These are phyloP conservation scores for Phytophthora pistaciae DNA, from an alignment of 352 stramenopile species.

Conservation along the genomic window DNA sequence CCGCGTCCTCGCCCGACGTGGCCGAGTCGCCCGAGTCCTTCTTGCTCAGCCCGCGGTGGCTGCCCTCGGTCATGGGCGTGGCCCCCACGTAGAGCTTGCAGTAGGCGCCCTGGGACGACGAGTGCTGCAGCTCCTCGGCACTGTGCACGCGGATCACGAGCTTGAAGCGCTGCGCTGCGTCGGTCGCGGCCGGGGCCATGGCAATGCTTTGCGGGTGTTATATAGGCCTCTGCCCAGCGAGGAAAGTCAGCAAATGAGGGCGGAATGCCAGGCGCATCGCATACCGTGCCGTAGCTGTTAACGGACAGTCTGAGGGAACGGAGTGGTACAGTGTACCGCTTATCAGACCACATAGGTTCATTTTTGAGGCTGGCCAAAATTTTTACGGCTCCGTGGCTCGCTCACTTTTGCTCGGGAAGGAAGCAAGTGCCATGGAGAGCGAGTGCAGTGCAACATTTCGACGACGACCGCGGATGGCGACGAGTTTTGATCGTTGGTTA, in stretches of 20 bases:
- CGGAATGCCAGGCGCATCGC: conserved; percentile 19
- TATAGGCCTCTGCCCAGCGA: too few relatives aligned
- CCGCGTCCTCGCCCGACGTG: conserved; percentile 26
- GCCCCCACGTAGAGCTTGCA: conserved; percentile 75
- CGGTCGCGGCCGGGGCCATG: conserved; percentile 14
- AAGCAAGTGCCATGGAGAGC: background rate
- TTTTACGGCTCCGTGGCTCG: conserved; percentile 1
- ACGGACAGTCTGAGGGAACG: conserved; percentile 25
- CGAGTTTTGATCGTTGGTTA: background rate
- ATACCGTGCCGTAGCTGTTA: conserved; percentile 11
- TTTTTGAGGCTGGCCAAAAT: background rate
- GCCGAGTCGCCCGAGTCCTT: conserved; percentile 37
- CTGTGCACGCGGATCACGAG: conserved; percentile 68
- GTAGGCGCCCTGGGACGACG: conserved; percentile 67
- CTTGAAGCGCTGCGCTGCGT: conserved; percentile 36
- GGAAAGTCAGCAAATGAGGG: conserved; percentile 37
- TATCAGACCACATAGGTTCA: conserved; percentile 15
- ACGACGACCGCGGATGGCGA: conserved; percentile 1
- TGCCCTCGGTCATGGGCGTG: conserved; percentile 58
- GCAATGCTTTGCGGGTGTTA: background rate
- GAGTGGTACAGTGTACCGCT: conserved; percentile 26
- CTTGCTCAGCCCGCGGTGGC: conserved; percentile 45
- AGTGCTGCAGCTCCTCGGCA: conserved; percentile 54
- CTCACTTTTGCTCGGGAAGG: background rate
- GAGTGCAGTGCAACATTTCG: background rate